Percentiles rank a stretch among this genome's conserved stretches.
Conservation (phyloP, 441 rosid genomes). For the Erysimum cheiri region DNA sequence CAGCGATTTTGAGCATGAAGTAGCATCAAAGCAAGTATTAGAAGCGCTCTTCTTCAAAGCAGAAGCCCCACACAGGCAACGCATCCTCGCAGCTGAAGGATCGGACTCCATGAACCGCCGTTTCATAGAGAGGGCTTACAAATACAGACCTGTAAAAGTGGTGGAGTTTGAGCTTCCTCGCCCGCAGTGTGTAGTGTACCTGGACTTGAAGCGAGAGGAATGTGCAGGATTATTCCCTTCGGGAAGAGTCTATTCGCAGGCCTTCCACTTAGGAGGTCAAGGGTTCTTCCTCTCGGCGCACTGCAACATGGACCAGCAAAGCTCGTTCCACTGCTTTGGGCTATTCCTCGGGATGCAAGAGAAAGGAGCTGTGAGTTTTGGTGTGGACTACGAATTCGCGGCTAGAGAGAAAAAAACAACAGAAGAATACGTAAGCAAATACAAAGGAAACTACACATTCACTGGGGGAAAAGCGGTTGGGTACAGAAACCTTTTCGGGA, state of each 20-base stretch:
- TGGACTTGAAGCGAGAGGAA: conserved; percentile 76
- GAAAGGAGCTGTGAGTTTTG: conserved; percentile 71
- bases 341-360: conserved; percentile 84
- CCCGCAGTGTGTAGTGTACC: conserved; percentile 72
- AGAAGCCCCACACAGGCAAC: conserved; percentile 69
- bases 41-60: conserved; percentile 80
- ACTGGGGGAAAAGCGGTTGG: conserved; percentile 84
- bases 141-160: conserved; percentile 80
- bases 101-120: conserved; percentile 52
- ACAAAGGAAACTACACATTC: conserved; percentile 76
- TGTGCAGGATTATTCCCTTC: conserved; percentile 63
- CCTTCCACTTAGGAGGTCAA: conserved; percentile 77
- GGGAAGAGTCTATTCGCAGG: conserved; percentile 77
- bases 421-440: conserved; percentile 59
- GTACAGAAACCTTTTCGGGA: conserved; percentile 65
- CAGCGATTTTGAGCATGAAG: conserved; percentile 65
- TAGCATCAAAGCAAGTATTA: conserved; percentile 61
- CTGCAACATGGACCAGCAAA: conserved; percentile 84
- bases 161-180: conserved; percentile 77
- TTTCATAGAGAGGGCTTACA: conserved; percentile 73
- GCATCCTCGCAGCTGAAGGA: conserved; percentile 62
- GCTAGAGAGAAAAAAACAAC: conserved; percentile 51
- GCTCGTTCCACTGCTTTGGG: conserved; percentile 73
- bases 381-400: conserved; percentile 76
- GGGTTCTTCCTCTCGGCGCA: conserved; percentile 79